phyloP scores from a whole-genome alignment of 2,329 filamentous ascomycete genomes.

The Hypoxylon sp. region DNA sequence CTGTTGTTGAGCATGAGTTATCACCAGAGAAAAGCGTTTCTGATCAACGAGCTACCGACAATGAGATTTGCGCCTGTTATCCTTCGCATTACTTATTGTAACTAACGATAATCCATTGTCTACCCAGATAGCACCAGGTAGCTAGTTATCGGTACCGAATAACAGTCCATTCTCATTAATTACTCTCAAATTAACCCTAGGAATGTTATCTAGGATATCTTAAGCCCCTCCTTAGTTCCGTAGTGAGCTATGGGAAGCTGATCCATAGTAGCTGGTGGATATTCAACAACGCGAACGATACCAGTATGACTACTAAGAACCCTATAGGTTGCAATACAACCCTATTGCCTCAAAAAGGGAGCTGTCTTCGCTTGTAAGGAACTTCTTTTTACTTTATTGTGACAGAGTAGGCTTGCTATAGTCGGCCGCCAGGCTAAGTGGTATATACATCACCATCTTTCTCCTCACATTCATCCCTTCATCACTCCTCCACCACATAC shows the following conservation, averaged over 20 bases:
- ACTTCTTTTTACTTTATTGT: constrained; percentile 2
- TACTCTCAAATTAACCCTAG: not conserved
- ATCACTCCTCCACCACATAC: constrained; percentile 69
- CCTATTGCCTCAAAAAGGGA: not conserved
- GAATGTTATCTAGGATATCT: not conserved
- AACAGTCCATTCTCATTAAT: not conserved
- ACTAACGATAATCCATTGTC: not conserved
- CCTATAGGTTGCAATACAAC: not conserved
- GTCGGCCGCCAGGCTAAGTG: not conserved
- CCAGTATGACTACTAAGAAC: not conserved
- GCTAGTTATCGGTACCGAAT: not conserved
- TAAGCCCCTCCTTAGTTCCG: not conserved
- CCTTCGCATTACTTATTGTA: not conserved
- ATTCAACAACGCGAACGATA: not conserved
- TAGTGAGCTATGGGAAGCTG: not conserved
- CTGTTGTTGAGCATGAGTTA: not conserved
- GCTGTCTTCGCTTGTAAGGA: not conserved
- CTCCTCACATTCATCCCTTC: not conserved
- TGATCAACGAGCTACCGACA: not conserved
- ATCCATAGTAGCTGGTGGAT: not conserved
- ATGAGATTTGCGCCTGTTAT: not conserved
- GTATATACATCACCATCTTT: constrained; percentile 7
- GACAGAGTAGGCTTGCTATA: not conserved
- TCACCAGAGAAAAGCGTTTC: not conserved
- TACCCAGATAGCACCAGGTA: not conserved